These are phyloP conservation scores for Neonectria punicea DNA, from an alignment of 2,329 filamentous ascomycete genomes.

Conservation along the genomic window DNA sequence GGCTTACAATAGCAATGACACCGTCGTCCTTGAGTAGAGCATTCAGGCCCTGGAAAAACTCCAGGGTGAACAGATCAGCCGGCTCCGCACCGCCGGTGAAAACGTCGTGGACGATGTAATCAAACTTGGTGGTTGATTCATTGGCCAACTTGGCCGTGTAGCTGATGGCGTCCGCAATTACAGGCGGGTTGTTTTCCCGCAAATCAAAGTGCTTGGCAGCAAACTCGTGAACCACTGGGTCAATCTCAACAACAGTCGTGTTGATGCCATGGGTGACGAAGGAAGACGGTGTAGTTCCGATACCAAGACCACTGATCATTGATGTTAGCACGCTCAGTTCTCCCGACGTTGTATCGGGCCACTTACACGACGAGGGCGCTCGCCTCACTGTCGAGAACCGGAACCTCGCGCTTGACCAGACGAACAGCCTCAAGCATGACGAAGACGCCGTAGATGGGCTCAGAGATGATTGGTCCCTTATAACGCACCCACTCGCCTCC, in stretches of 20 bases:
- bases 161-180: conserved; percentile 83
- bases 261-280: conserved; percentile 88
- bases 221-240: conserved; percentile 87
- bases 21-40: conserved; percentile 80
- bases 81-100: conserved; percentile 97
- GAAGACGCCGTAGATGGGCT: conserved; percentile 97
- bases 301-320: conserved; percentile 78
- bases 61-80: conserved; percentile 83
- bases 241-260: conserved; percentile 95
- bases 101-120: conserved; percentile 97
- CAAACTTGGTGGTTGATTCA: conserved; percentile 65
- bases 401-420: conserved; percentile 71
- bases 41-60: conserved; percentile 80
- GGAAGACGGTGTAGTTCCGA: conserved; percentile 90
- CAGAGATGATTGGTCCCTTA: conserved; percentile 68
- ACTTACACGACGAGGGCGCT: conserved; percentile 87
- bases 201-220: conserved; percentile 86
- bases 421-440: conserved; percentile 93
- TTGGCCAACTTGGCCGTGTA: conserved; percentile 65
- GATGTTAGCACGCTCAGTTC: conserved; percentile 14
- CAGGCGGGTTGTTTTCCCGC: conserved; percentile 78
- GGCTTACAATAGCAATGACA: conserved; percentile 84
- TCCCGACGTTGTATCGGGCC: not conserved
- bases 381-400: conserved; percentile 70
- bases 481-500: conserved; percentile 87